Conservation (phyloP, 2,329 filamentous ascomycete genomes). For the Rhexocercosporidium sp. region DNA sequence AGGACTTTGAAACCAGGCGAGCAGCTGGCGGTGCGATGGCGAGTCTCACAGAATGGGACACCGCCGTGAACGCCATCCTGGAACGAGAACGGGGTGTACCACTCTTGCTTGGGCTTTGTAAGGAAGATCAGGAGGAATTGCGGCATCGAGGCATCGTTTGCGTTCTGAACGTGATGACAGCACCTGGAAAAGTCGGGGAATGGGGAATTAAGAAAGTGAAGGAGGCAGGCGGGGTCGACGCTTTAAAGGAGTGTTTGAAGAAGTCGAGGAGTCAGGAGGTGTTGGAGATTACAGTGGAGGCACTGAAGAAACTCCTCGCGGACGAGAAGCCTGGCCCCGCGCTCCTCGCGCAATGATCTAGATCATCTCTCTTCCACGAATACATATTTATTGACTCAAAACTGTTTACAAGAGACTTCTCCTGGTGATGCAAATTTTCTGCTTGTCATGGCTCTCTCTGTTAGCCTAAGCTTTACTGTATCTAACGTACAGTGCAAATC, state of each 20-base stretch:
- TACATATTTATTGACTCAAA: too few relatives aligned
- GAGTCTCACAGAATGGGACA: constrained; percentile 79
- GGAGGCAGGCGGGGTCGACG: constrained; percentile 66
- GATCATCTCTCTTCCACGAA: background rate
- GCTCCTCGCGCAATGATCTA: constrained; percentile 15
- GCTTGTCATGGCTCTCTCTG: too few relatives aligned
- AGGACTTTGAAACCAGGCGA: constrained; percentile 77
- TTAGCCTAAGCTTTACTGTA: too few relatives aligned
- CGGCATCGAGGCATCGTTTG: constrained; percentile 77
- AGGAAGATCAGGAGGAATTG: constrained; percentile 72
- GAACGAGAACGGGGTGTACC: constrained; percentile 73
- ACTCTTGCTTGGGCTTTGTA: constrained; percentile 80
- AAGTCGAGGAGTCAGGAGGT: constrained; percentile 72
- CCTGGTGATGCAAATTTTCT: too few relatives aligned
- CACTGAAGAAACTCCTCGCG: constrained; percentile 60
- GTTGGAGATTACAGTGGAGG: constrained; percentile 72
- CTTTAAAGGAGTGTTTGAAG: constrained; percentile 72
- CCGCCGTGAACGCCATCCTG: constrained; percentile 73
- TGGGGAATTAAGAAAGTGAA: constrained; percentile 65
- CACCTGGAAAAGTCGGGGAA: constrained; percentile 68
- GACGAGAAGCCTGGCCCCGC: constrained; percentile 25
- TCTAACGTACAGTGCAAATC: too few relatives aligned
- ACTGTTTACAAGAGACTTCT: too few relatives aligned
- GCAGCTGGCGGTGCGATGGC: constrained; percentile 90
- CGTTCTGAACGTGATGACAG: constrained; percentile 72